These are phyloP conservation scores for Apiotrichum akiyoshidainum DNA, from an alignment of 1,284 basidiomycete species.

Conservation along the genomic window DNA sequence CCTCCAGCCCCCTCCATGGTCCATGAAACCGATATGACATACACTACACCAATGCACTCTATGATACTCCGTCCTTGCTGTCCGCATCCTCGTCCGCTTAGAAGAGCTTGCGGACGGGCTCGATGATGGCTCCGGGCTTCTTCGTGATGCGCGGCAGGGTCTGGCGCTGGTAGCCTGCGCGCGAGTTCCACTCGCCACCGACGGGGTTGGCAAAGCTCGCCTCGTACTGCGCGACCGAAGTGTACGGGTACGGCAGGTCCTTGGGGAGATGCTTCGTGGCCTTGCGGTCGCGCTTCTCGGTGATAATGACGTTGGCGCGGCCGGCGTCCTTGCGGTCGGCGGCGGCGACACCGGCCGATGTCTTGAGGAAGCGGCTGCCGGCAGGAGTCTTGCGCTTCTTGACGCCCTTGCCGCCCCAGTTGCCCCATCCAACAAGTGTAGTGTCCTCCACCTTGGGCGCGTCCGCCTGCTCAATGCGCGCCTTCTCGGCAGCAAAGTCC, in stretches of 20 bases:
- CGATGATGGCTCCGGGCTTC: conserved; percentile 77
- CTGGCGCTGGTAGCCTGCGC: conserved; percentile 77
- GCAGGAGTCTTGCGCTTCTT: conserved; percentile 50
- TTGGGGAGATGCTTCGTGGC: conserved; percentile 80
- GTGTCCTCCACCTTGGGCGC: conserved; percentile 82
- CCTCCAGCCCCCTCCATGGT: neutral
- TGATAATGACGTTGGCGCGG: conserved; percentile 87
- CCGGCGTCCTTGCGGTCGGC: conserved; percentile 74
- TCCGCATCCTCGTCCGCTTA: conserved; percentile 27
- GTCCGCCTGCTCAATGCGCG: conserved; percentile 71
- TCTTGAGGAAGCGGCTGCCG: conserved; percentile 65
- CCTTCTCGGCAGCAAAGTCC: conserved; percentile 83
- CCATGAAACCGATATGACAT: neutral
- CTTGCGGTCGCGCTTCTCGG: conserved; percentile 90
- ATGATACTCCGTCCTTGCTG: neutral
- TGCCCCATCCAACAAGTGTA: conserved; percentile 92
- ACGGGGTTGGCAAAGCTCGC: conserved; percentile 73
- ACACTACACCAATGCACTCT: conserved; percentile 1
- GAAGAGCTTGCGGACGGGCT: conserved; percentile 64
- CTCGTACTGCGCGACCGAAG: conserved; percentile 84
- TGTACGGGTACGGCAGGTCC: conserved; percentile 91
- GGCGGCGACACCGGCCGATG: conserved; percentile 73
- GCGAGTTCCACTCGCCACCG: conserved; percentile 90
- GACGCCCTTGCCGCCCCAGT: conserved; percentile 80
- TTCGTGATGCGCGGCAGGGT: conserved; percentile 80